A percentile compares a stretch with the other conserved stretches of the same genome.
Evolutionary conservation across 805 yeast genomes (phyloP).

Genomic region (Suhomyces sp.): DNA sequence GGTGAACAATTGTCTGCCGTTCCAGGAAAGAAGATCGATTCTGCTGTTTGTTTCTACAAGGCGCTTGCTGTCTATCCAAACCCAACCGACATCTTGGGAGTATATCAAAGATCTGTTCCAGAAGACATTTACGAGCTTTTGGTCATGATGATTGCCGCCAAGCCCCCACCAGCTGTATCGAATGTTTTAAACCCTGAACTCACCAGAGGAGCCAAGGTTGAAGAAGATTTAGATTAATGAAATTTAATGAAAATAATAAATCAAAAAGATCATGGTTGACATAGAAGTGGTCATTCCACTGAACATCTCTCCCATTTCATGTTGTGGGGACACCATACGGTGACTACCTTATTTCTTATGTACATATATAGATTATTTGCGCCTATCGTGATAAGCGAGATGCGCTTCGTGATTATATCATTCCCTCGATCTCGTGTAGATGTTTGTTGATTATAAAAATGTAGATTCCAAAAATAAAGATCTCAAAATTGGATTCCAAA

Average conservation of each 20-base stretch:
- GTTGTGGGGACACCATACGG: neutral
- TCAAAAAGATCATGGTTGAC: neutral
- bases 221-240: constrained; percentile 32
- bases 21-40: constrained; percentile 68
- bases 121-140: constrained; percentile 77
- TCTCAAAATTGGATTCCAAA: neutral
- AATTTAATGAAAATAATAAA: neutral
- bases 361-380: neutral
- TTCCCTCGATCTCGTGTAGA: neutral
- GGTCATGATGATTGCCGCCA: constrained; percentile 83
- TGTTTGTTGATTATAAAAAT: too few species aligned
- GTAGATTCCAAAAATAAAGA: neutral
- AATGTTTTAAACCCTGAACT: constrained; percentile 45
- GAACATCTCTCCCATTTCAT: neutral
- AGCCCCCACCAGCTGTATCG: constrained; percentile 81
- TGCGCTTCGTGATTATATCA: neutral
- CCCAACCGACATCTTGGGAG: constrained; percentile 86
- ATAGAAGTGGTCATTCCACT: neutral
- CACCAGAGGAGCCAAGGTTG: constrained; percentile 19
- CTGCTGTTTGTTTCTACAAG: constrained; percentile 90
- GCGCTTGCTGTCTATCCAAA: constrained; percentile 91
- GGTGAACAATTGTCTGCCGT: constrained; percentile 78
- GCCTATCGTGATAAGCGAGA: neutral
- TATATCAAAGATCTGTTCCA: constrained; percentile 87
- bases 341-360: neutral